A percentile compares a stretch with the other conserved stretches of the same genome.
Conservation (phyloP, 805 yeast genomes). For the Blastobotrys muscicola region DNA sequence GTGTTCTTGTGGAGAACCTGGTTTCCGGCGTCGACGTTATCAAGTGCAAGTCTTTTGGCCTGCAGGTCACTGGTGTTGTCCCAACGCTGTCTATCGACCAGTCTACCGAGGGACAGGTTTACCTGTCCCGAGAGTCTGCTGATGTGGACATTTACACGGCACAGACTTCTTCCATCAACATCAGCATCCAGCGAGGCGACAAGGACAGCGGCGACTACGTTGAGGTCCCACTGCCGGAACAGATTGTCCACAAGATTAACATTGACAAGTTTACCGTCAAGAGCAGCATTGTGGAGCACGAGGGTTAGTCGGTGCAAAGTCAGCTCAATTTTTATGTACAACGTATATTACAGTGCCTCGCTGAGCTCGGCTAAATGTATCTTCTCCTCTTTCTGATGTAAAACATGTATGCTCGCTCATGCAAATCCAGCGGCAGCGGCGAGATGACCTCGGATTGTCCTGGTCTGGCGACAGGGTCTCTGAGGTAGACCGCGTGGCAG, state of each 20-base stretch:
- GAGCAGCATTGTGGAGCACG: slow-evolving; percentile 65
- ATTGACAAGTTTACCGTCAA: slow-evolving; percentile 52
- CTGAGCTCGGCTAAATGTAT: slow-evolving; percentile 15
- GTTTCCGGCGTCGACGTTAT: slow-evolving; percentile 85
- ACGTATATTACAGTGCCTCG: slow-evolving; percentile 2
- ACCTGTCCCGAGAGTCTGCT: slow-evolving; percentile 63
- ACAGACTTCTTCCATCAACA: slow-evolving; percentile 73
- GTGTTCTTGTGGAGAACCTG: slow-evolving; percentile 72
- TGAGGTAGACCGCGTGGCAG: slow-evolving; percentile 91
- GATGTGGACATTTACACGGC: slow-evolving; percentile 74
- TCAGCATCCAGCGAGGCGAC: slow-evolving; percentile 65
- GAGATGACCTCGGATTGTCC: slow-evolving; percentile 93
- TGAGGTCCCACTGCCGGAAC: slow-evolving; percentile 87
- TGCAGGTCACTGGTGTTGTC: slow-evolving; percentile 73
- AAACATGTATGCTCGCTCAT: slow-evolving; percentile 92
- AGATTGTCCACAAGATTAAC: slow-evolving; percentile 62
- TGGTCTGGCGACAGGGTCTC: slow-evolving; percentile 96
- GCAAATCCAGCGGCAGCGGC: slow-evolving; percentile 73
- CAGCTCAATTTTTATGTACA: slow-evolving; percentile 1
- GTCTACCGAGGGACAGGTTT: slow-evolving; percentile 75
- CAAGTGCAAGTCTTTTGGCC: slow-evolving; percentile 68
- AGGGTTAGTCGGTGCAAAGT: slow-evolving; percentile 39
- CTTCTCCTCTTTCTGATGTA: slow-evolving; percentile 36
- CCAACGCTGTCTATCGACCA: slow-evolving; percentile 86
- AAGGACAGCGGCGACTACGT: slow-evolving; percentile 49